Base-by-base conservation (phyloP, 805 yeast genomes). In the Metschnikowia orientalis region DNA sequence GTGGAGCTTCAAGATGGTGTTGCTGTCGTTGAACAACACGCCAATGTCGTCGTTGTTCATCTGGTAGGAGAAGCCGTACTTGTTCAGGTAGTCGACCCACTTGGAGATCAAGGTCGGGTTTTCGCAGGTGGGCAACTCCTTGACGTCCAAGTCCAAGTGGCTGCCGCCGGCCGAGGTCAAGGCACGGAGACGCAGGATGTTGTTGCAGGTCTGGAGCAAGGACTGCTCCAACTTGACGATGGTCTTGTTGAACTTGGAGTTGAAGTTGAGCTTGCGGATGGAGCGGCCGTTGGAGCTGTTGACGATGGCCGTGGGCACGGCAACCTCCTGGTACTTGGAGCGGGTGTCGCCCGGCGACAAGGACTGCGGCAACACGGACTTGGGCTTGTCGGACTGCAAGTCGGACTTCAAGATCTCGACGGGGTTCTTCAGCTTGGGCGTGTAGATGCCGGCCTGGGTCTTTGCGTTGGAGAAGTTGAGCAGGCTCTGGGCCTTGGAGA, bases 81-180 rank as follows among this genome's bases (percentile, higher is more conserved):
- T 87, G 62, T 89, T 88, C 17, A 96, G 83, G 56, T 90, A 92
- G 56, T 92, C 99, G 18, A 94, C 97, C 99, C 99, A 92, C 56
- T 90, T 89, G 40, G 94, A 83, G 26, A 90, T 78, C 40, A 85
- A 75, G 12, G 77, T 73, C 8, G 89, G 94, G 42, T 75, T 72
- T 44, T 69, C 72, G 37, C 68, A 63, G 6, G 59, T 51, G 23
- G 71, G 71, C 28, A 63, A 57, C 41, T 63, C 69, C 23, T 51
- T 42, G 18, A 60, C 48, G 29, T 57, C 64, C 39, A 56, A 45
- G 22, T 44, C 46, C 25, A 44, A 23, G 25, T 29, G 32, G 32
- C 49, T 46, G 14, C 58, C 63, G 37, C 61, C 45, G 5, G 34
- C 29, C 18, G 33, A 26, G 27, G 57, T 55, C 27, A 62, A 54